A percentile compares a stretch with the other conserved stretches of the same genome.
phyloP scores from a whole-genome alignment of 1,284 basidiomycete species.

The Trametes hirsuta region DNA sequence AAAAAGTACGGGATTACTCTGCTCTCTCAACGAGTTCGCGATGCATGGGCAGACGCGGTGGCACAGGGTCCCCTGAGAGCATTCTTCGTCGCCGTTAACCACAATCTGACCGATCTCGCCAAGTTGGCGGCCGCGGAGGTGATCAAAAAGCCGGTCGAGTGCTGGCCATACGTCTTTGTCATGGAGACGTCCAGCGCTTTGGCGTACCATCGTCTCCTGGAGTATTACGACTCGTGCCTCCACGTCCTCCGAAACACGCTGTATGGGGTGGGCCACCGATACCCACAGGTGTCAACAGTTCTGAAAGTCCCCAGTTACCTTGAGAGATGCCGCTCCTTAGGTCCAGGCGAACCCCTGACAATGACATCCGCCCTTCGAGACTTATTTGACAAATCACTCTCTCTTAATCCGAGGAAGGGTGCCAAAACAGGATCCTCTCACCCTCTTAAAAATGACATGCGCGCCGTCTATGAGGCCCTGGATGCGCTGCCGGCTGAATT shows the following conservation, averaged over 20 bases:
- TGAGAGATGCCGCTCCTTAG: no score
- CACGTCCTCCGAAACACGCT: not conserved
- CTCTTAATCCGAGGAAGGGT: no score
- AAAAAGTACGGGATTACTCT: slow-evolving; percentile 2
- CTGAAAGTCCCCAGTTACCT: no score
- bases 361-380: no score
- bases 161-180: not conserved
- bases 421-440: no score
- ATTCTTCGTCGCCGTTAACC: slow-evolving; percentile 1
- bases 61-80: not conserved
- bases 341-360: no score
- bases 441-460: no score
- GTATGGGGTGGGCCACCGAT: no score
- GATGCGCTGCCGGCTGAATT: no score
- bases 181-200: slow-evolving; percentile 9
- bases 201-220: slow-evolving; percentile 17
- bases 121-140: not conserved
- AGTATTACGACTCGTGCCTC: slow-evolving; percentile 10
- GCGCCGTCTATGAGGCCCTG: no score
- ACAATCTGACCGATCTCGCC: not conserved
- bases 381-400: no score
- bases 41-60: not conserved
- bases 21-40: not conserved
- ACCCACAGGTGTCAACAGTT: no score
- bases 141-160: not conserved